Conservation (phyloP, 495 filamentous ascomycete species). For the Symbiotaphrina buchneri region DNA sequence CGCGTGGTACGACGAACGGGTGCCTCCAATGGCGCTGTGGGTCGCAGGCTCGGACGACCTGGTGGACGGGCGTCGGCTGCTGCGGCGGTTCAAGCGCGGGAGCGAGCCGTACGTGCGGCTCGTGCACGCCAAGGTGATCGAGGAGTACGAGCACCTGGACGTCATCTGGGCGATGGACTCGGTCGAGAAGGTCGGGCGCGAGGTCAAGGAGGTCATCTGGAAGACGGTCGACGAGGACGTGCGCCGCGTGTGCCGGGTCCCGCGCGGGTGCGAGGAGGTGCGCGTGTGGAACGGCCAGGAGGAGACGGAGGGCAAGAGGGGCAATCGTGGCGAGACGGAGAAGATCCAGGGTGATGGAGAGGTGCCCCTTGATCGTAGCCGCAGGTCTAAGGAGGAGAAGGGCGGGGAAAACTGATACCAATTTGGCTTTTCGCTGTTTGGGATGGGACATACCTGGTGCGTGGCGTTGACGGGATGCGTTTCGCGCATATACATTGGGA, state of each 20-base stretch:
- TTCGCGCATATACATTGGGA: too few species aligned
- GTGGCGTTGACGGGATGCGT: too few species aligned
- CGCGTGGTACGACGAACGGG: conserved; percentile 65
- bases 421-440: too few species aligned
- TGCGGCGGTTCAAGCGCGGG: conserved; percentile 52
- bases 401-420: too few species aligned
- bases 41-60: conserved; percentile 60
- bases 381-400: too few species aligned
- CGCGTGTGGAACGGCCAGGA: conserved; percentile 10
- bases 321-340: too few species aligned
- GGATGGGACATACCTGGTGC: too few species aligned
- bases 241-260: conserved; percentile 33
- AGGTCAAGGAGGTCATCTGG: conserved; percentile 72
- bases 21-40: conserved; percentile 81
- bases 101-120: conserved; percentile 64
- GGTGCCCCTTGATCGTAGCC: too few species aligned
- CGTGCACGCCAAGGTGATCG: conserved; percentile 63
- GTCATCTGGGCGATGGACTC: conserved; percentile 91
- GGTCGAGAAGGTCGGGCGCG: conserved; percentile 61
- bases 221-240: conserved; percentile 32
- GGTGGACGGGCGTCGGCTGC: conserved; percentile 58
- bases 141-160: conserved; percentile 88
- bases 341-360: too few species aligned
- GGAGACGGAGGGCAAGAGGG: background rate
- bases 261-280: conserved; percentile 34